A percentile compares a stretch with the other conserved stretches of the same genome.
Conservation (phyloP, 179 eudicot species). For the Actinidia arguta region DNA sequence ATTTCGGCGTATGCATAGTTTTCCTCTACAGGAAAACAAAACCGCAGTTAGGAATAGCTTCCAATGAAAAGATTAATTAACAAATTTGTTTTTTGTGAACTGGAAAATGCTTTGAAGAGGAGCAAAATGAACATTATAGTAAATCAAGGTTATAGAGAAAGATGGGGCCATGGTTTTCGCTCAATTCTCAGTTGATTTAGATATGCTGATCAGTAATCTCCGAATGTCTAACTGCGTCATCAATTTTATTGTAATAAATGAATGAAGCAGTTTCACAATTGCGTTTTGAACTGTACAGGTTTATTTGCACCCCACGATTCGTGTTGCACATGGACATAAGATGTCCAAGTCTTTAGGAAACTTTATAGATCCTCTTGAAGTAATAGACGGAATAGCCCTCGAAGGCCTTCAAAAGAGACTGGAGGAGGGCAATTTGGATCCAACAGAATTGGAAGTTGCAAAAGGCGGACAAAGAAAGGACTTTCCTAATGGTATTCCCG, state of each 20-base stretch:
- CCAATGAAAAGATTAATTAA: not conserved
- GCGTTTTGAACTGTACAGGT: constrained; percentile 48
- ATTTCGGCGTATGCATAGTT: not conserved
- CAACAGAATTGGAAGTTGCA: constrained; percentile 67
- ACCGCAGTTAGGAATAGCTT: not conserved
- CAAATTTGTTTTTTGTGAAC: not conserved
- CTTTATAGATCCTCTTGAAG: constrained; percentile 95
- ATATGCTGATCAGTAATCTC: not conserved
- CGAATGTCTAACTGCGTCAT: no score
- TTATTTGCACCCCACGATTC: constrained; percentile 97
- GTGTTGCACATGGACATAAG: constrained; percentile 97
- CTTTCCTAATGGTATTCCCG: constrained; percentile 89
- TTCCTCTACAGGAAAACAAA: not conserved
- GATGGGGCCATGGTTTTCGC: not conserved
- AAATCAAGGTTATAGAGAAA: not conserved
- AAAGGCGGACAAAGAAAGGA: constrained; percentile 89
- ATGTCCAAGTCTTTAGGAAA: constrained; percentile 98
- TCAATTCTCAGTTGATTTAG: not conserved
- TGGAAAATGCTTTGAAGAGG: not conserved
- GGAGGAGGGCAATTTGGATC: constrained; percentile 87
- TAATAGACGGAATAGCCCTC: constrained; percentile 76
- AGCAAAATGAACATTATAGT: not conserved
- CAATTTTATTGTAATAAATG: not conserved
- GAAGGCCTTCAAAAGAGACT: constrained; percentile 92
- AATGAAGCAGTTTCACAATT: not conserved